A percentile compares a stretch with the other conserved stretches of the same genome.
Evolutionary conservation across 192 early-diverging fungal genomes (phyloP).

Genomic region (Entophlyctis helioformis): DNA sequence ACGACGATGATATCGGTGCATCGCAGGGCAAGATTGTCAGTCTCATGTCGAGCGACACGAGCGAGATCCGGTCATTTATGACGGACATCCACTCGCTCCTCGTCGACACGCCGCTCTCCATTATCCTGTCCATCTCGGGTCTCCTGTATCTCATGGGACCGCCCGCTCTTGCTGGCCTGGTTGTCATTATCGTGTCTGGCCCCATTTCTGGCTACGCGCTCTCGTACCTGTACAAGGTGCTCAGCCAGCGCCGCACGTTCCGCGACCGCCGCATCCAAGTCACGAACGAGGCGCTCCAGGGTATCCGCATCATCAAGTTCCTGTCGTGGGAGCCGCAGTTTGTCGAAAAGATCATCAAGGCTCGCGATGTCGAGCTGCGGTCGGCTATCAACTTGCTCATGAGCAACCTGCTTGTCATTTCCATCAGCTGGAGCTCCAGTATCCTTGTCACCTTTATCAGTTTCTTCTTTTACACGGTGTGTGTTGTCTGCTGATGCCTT

Average conservation of each 20-base stretch:
- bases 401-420: background rate
- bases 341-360: background rate
- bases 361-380: conserved; percentile 15
- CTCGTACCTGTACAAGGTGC: background rate
- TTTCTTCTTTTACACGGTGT: too few relatives aligned
- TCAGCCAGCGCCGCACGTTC: conserved; percentile 26
- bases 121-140: too few relatives aligned
- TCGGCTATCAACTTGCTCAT: too few relatives aligned
- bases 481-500: too few relatives aligned
- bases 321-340: conserved; percentile 29
- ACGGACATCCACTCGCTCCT: too few relatives aligned
- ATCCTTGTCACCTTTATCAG: too few relatives aligned
- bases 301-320: conserved; percentile 26
- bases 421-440: too few relatives aligned
- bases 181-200: conserved; percentile 26
- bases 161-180: conserved; percentile 65
- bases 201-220: background rate
- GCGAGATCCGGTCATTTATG: too few relatives aligned
- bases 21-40: conserved; percentile 30
- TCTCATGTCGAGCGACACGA: conserved; percentile 29
- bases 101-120: too few relatives aligned
- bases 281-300: conserved; percentile 53
- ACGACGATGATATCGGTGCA: too few relatives aligned
- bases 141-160: conserved; percentile 61
- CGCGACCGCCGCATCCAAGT: conserved; percentile 50